phyloP scores from a whole-genome alignment of 371 early-diverging fungal genomes.

The Rhizopus sp. region DNA sequence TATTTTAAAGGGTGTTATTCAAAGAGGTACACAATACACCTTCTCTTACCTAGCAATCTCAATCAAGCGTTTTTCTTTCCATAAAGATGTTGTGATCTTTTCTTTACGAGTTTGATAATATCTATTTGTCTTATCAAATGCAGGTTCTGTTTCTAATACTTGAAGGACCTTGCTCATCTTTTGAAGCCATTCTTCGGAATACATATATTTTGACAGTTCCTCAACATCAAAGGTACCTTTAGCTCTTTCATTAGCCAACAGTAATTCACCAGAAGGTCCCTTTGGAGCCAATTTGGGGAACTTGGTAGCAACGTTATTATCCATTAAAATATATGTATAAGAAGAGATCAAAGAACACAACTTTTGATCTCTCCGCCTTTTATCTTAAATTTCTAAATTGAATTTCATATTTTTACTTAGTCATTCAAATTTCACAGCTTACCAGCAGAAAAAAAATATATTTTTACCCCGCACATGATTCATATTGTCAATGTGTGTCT shows the following conservation, averaged over 20 bases:
- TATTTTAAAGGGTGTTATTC: slow-evolving; percentile 10
- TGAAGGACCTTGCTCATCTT: slow-evolving; percentile 48
- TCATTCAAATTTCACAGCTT: too few relatives aligned
- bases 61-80: slow-evolving; percentile 57
- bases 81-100: slow-evolving; percentile 46
- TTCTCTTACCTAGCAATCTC: slow-evolving; percentile 45
- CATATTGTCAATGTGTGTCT: too few relatives aligned
- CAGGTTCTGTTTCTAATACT: slow-evolving; percentile 56
- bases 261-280: slow-evolving; percentile 59
- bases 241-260: slow-evolving; percentile 61
- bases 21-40: neutral
- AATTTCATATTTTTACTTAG: too few relatives aligned
- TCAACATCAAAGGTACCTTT: slow-evolving; percentile 57
- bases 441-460: too few relatives aligned
- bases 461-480: too few relatives aligned
- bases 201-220: slow-evolving; percentile 53
- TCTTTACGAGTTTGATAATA: slow-evolving; percentile 59
- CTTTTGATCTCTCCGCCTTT: too few relatives aligned
- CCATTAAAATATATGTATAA: too few relatives aligned
- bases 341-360: too few relatives aligned
- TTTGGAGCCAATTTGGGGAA: slow-evolving; percentile 58
- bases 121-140: slow-evolving; percentile 56
- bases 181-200: slow-evolving; percentile 50
- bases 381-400: too few relatives aligned
- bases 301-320: slow-evolving; percentile 42